These are phyloP conservation scores for Amphichorda felina DNA, from an alignment of 2,329 filamentous ascomycete genomes.

Conservation along the genomic window DNA sequence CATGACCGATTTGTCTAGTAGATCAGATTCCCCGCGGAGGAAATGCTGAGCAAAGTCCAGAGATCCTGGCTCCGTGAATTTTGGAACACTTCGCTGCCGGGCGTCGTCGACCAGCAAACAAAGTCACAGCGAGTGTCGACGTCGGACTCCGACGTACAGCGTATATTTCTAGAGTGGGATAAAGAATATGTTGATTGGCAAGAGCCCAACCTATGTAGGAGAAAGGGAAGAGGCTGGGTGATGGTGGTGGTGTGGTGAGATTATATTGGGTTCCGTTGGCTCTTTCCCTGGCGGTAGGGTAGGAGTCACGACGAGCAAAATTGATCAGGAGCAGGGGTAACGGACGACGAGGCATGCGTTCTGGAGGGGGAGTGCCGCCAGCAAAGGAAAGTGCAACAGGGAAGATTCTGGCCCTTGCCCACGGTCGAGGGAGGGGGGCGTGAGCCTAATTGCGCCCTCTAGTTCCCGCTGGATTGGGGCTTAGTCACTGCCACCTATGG, in stretches of 20 bases:
- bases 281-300: background rate
- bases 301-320: conserved; percentile 1
- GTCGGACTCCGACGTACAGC: conserved; percentile 13
- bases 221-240: conserved; percentile 11
- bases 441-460: background rate
- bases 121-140: conserved; percentile 12
- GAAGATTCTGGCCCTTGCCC: background rate
- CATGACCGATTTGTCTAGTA: conserved; percentile 31
- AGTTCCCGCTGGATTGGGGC: conserved; percentile 5
- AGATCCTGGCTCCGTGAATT: conserved; percentile 10
- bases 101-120: conserved; percentile 1
- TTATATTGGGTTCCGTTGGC: conserved; percentile 15
- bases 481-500: conserved; percentile 10
- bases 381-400: background rate
- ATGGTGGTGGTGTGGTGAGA: conserved; percentile 15
- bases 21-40: conserved; percentile 19
- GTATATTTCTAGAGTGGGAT: conserved; percentile 5
- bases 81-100: background rate
- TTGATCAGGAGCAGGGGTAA: conserved; percentile 4
- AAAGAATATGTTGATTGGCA: conserved; percentile 20
- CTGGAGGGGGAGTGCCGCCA: conserved; percentile 6
- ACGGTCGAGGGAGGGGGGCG: background rate
- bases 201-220: conserved; percentile 21
- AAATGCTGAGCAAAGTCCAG: conserved; percentile 10
- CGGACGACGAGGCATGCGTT: background rate